phyloP scores from a whole-genome alignment of 345 rosid species.

The Rhodamnia argentea region DNA sequence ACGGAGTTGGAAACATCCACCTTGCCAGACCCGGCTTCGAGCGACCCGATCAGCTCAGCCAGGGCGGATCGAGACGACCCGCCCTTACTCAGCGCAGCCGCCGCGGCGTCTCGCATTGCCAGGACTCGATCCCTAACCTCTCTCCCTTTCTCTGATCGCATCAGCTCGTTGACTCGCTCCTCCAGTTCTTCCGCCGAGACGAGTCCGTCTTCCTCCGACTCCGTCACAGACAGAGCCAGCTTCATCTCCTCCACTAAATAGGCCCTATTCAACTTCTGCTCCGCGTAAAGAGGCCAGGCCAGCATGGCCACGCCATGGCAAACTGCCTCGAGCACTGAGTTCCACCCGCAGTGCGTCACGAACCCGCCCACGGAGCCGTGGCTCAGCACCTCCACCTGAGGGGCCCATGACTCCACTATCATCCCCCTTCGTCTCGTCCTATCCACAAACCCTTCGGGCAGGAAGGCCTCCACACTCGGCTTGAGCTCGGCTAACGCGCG shows the following conservation, averaged over 20 bases:
- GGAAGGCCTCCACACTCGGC: neutral
- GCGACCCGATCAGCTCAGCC: neutral
- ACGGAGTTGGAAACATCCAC: neutral
- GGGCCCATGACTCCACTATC: slow-evolving; percentile 8
- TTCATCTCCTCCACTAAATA: slow-evolving; percentile 19
- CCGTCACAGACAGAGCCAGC: slow-evolving; percentile 1
- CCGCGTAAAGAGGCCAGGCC: slow-evolving; percentile 39
- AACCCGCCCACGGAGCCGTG: slow-evolving; percentile 11
- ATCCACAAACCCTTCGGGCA: slow-evolving; percentile 31
- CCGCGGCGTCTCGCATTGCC: slow-evolving; percentile 2
- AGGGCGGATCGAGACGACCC: slow-evolving; percentile 13
- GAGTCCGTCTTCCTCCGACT: slow-evolving; percentile 1
- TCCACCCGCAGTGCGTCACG: slow-evolving; percentile 16
- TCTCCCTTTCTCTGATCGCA: slow-evolving; percentile 13
- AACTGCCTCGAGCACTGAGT: slow-evolving; percentile 24
- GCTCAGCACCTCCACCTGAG: slow-evolving; percentile 5
- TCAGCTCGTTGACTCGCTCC: slow-evolving; percentile 20
- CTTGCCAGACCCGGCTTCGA: neutral
- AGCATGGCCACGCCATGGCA: slow-evolving; percentile 33
- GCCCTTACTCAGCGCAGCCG: slow-evolving; percentile 1
- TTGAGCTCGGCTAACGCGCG: neutral
- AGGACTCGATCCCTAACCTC: neutral
- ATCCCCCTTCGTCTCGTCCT: slow-evolving; percentile 12
- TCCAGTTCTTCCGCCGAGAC: slow-evolving; percentile 19
- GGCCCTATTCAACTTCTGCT: slow-evolving; percentile 18